Evolutionary conservation across 2,329 filamentous ascomycete genomes (phyloP).

Genomic region (Fusarium siculi): DNA sequence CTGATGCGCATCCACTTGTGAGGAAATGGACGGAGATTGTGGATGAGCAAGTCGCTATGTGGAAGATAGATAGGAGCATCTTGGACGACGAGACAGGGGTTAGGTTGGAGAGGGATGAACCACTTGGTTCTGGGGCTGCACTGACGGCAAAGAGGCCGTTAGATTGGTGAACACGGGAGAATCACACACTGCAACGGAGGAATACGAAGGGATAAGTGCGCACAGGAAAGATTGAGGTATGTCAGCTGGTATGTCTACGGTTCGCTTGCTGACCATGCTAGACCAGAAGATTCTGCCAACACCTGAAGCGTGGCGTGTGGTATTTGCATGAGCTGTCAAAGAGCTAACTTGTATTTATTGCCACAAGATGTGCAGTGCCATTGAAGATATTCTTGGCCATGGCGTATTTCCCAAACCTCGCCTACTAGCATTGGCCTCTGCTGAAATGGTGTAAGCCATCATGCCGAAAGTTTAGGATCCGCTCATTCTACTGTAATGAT

Average conservation of each 20-base stretch:
- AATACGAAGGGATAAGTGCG: neutral
- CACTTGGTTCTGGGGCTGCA: slow-evolving; percentile 36
- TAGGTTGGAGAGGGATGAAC: slow-evolving; percentile 47
- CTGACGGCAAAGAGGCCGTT: slow-evolving; percentile 47
- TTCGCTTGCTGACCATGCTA: neutral
- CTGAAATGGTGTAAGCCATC: neutral
- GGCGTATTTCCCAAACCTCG: neutral
- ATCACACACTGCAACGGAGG: neutral
- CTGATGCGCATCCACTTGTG: slow-evolving; percentile 74
- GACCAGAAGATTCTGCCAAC: neutral
- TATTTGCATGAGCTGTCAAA: neutral
- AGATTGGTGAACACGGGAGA: slow-evolving; percentile 50
- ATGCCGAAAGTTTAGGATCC: neutral
- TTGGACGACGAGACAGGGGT: slow-evolving; percentile 48
- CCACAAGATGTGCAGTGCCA: neutral
- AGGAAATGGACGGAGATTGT: slow-evolving; percentile 65
- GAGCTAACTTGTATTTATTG: neutral
- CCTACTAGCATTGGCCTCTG: neutral
- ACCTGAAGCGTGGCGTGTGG: no score
- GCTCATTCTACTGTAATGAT: neutral
- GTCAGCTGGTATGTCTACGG: neutral
- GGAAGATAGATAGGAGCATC: slow-evolving; percentile 49
- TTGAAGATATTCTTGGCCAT: neutral
- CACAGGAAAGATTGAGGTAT: slow-evolving; percentile 2
- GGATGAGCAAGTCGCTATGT: slow-evolving; percentile 47